Evolutionary conservation across 2,329 filamentous ascomycete genomes (phyloP), one percentile per base, ranked within the genome.

Genomic region (Pseudocercospora crystallina): DNA sequence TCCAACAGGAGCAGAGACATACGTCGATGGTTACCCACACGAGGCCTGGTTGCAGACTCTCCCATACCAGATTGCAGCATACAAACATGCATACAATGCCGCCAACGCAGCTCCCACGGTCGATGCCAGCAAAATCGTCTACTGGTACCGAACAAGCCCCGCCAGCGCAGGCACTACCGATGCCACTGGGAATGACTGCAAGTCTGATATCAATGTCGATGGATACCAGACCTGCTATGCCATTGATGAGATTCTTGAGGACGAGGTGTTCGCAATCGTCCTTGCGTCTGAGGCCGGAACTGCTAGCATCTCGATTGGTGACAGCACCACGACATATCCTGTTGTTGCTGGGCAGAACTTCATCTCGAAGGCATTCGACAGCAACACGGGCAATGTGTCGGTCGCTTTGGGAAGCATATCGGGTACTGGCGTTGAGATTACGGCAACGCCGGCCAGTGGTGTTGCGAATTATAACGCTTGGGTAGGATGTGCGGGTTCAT

Each of bases 61-160:
- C 2, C 77, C 78, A 2, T 78, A 75, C 53, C 74, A 77, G 60
- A 79, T 80, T 57, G 65, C 69, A 9, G 72, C 73, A 20, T 81
- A 77, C 67, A 80, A 80, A 61, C 69, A 70, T 11, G 74, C 73
- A 8, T 71, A 53, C 38, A 46, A 48, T 32, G 33, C 47, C 2
- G 15, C 35, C 14, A 40, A 55, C 42, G 15, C 48, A 3, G 51
- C 48, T n/a, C 43, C 54, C 9, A 38, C n/a, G 5, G 51, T 61
- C 2, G 41, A 29, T 8, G 70, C 64, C 15, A 57, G 67, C 10
- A 57, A 60, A 45, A 65, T 74, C 5, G 61, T 71, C 2, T 72
- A 68, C 37, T 77, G 75, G 75, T 77, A 77, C 57, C 70, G 74
- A 13, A 70, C 69, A 3, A 68, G 66, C 5, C 70, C 70, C 0